Evolutionary conservation across 2,329 filamentous ascomycete species (phyloP).

Genomic region (Venturia nashicola): DNA sequence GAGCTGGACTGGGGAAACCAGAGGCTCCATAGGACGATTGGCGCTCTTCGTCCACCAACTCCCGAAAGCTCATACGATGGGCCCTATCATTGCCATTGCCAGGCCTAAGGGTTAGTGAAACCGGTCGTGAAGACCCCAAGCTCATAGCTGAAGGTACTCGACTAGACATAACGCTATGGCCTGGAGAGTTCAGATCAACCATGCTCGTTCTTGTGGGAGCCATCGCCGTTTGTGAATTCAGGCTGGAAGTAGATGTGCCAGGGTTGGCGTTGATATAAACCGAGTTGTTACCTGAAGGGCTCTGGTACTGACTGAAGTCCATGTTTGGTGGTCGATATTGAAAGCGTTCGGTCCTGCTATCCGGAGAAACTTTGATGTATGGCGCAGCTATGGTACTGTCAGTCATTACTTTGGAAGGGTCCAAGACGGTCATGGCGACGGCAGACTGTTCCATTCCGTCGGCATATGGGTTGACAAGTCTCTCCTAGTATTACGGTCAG

Average conservation of each 20-base stretch:
- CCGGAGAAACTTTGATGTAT: neutral
- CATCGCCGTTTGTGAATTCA: neutral
- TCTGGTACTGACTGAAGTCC: neutral
- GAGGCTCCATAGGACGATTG: neutral
- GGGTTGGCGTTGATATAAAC: neutral
- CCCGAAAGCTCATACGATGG: neutral
- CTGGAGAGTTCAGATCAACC: neutral
- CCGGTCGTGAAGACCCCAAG: neutral
- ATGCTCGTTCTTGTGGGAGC: neutral
- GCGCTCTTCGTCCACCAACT: neutral
- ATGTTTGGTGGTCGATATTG: neutral
- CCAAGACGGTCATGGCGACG: neutral
- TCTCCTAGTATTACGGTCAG: neutral
- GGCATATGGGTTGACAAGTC: neutral
- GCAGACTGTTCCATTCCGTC: neutral
- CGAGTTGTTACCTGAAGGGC: neutral
- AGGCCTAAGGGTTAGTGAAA: neutral
- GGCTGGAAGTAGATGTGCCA: neutral
- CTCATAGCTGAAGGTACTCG: neutral
- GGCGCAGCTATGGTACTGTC: neutral
- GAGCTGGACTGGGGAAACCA: neutral
- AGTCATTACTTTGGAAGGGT: neutral
- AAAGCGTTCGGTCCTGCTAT: neutral
- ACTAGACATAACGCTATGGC: neutral
- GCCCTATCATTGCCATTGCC: neutral